phyloP scores from a whole-genome alignment of 495 filamentous ascomycete genomes.

The Penicillium samsonianum region DNA sequence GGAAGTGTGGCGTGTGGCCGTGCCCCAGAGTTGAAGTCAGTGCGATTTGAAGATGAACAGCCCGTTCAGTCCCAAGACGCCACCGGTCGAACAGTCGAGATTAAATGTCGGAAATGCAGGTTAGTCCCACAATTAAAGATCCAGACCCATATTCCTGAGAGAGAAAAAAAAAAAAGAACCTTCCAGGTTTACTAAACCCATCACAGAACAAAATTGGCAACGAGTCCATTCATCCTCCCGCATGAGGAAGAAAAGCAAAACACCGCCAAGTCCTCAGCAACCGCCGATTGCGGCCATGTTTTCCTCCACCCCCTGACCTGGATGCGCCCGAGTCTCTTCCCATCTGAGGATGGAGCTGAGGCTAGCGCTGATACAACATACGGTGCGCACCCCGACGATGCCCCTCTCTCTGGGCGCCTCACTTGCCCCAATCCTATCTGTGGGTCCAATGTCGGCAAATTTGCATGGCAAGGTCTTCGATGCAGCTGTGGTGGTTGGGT shows the following conservation, averaged over 20 bases:
- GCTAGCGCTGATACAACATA: constrained; percentile 18
- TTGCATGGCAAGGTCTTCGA: constrained; percentile 92
- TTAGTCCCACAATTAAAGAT: constrained; percentile 29
- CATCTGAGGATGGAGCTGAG: constrained; percentile 19
- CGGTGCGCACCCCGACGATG: constrained; percentile 44
- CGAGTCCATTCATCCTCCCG: constrained; percentile 58
- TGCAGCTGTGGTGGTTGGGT: constrained; percentile 92
- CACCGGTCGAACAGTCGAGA: constrained; percentile 41
- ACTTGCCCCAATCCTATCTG: constrained; percentile 80
- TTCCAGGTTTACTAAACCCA: neutral
- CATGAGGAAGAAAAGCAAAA: constrained; percentile 44
- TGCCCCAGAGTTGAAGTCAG: constrained; percentile 68
- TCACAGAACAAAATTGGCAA: constrained; percentile 61
- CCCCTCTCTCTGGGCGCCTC: constrained; percentile 76
- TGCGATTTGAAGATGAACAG: constrained; percentile 84
- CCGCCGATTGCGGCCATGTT: constrained; percentile 69
- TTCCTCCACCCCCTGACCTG: constrained; percentile 90
- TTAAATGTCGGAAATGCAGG: constrained; percentile 68
- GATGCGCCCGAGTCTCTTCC: constrained; percentile 79
- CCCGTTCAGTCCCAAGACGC: constrained; percentile 19
- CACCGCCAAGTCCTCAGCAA: constrained; percentile 20
- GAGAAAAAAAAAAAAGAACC: neutral
- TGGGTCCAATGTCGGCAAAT: constrained; percentile 78
- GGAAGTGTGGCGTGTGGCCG: constrained; percentile 68
- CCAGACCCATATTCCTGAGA: constrained; percentile 1